Conservation (phyloP, 768 basidiomycete genomes). For the Hysterangium stoloniferum region DNA sequence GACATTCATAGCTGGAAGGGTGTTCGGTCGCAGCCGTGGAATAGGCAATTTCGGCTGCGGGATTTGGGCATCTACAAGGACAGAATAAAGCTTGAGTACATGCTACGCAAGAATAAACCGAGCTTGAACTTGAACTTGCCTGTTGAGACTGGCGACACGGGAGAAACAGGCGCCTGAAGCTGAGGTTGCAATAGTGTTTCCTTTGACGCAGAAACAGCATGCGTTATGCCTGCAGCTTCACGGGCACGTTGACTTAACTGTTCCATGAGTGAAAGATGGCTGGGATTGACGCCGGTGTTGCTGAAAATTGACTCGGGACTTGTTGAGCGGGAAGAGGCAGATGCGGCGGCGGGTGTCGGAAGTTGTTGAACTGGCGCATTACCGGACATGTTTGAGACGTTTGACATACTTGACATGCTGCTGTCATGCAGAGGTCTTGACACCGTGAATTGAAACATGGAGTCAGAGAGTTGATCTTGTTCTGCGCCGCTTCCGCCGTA, state of each 20-base stretch:
- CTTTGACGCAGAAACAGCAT: constrained; percentile 24
- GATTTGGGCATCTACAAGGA: constrained; percentile 9
- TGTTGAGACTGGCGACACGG: background rate
- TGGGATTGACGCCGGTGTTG: constrained; percentile 8
- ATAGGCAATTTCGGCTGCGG: constrained; percentile 35
- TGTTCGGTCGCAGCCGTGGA: constrained; percentile 43
- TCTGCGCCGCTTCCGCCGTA: background rate
- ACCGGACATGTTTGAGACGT: background rate
- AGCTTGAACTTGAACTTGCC: background rate
- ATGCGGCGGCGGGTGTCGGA: constrained; percentile 1
- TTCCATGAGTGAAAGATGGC: background rate
- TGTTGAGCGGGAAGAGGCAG: constrained; percentile 4
- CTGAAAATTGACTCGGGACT: background rate
- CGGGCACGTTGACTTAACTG: constrained; percentile 31
- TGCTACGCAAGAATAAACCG: background rate
- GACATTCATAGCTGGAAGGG: constrained; percentile 27
- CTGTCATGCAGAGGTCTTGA: background rate
- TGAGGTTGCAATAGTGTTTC: background rate
- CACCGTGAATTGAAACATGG: constrained; percentile 8
- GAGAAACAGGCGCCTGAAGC: background rate
- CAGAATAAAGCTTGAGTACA: too few relatives aligned
- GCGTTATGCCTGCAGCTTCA: constrained; percentile 30
- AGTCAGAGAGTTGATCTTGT: background rate
- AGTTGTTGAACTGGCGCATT: background rate
- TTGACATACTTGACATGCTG: background rate